These are phyloP conservation scores for Gyromitra esculenta DNA, from an alignment of 2,329 filamentous ascomycete genomes.

Conservation along the genomic window DNA sequence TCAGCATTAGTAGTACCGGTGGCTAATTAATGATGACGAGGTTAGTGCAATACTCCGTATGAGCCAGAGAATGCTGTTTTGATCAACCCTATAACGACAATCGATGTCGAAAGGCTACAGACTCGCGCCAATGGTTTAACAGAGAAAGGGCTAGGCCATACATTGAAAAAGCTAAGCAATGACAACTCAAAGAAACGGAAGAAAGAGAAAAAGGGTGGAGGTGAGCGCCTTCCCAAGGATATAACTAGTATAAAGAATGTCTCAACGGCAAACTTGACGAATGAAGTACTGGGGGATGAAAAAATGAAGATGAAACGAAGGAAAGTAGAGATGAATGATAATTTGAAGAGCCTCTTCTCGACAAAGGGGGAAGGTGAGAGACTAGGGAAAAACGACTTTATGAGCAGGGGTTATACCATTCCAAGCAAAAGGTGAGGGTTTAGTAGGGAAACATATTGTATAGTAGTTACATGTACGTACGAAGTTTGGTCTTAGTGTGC, in stretches of 20 bases:
- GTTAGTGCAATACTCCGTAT: slow-evolving; percentile 80
- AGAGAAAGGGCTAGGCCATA: slow-evolving; percentile 80
- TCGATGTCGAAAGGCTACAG: slow-evolving; percentile 75
- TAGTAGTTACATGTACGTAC: not conserved
- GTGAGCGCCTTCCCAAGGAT: slow-evolving; percentile 58
- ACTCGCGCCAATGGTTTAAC: slow-evolving; percentile 75
- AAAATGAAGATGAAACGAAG: slow-evolving; percentile 81
- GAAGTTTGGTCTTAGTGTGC: too few relatives aligned
- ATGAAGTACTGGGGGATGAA: slow-evolving; percentile 86
- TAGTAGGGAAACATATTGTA: slow-evolving; percentile 53
- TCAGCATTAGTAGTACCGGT: not conserved
- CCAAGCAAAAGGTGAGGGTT: slow-evolving; percentile 60
- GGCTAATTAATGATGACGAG: slow-evolving; percentile 55
- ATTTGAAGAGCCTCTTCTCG: slow-evolving; percentile 67
- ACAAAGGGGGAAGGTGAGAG: slow-evolving; percentile 61
- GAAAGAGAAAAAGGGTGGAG: slow-evolving; percentile 61
- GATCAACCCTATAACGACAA: slow-evolving; percentile 76
- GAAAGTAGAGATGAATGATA: slow-evolving; percentile 72
- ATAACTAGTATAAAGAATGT: slow-evolving; percentile 81
- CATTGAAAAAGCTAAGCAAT: slow-evolving; percentile 78
- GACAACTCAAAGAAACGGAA: slow-evolving; percentile 78
- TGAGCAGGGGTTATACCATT: slow-evolving; percentile 69
- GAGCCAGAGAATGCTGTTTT: slow-evolving; percentile 79
- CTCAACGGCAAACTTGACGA: slow-evolving; percentile 83
- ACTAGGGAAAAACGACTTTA: slow-evolving; percentile 65